These are phyloP conservation scores for Diaporthe eres DNA, from an alignment of 2,329 filamentous ascomycete species.

Conservation along the genomic window DNA sequence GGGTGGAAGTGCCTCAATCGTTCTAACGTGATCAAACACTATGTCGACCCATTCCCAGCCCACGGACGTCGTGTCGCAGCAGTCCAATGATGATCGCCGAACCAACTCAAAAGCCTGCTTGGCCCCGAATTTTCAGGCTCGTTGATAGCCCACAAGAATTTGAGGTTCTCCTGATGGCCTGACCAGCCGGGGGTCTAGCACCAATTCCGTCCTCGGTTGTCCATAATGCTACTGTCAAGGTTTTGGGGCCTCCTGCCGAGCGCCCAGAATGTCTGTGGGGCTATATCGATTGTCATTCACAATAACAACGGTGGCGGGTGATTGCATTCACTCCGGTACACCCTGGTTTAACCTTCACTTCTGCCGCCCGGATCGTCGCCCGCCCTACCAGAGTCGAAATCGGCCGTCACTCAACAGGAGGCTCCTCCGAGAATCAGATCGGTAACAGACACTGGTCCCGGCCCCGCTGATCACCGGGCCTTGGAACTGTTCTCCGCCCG, in stretches of 20 bases:
- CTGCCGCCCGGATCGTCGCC: slow-evolving; percentile 5
- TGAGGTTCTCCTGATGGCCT: neutral
- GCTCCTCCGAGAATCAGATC: neutral
- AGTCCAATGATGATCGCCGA: slow-evolving; percentile 3
- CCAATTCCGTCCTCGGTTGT: neutral
- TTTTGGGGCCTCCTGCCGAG: slow-evolving; percentile 26
- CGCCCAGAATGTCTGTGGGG: neutral
- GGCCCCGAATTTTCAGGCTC: neutral
- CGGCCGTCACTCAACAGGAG: neutral
- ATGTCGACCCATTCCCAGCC: neutral
- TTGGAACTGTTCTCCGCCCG: neutral
- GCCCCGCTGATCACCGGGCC: neutral
- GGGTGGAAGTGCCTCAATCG: neutral
- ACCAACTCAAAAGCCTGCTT: neutral
- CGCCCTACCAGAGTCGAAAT: neutral
- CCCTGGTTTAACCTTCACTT: neutral
- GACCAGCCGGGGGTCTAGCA: neutral
- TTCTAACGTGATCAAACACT: too few relatives aligned
- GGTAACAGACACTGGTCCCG: neutral
- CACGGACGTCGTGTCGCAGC: neutral
- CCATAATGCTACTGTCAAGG: slow-evolving; percentile 27
- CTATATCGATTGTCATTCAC: neutral
- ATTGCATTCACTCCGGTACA: neutral
- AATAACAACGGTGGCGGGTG: neutral
- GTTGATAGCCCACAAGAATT: neutral